Base-by-base conservation (phyloP, 768 basidiomycete species). In the Paxillus involutus region DNA sequence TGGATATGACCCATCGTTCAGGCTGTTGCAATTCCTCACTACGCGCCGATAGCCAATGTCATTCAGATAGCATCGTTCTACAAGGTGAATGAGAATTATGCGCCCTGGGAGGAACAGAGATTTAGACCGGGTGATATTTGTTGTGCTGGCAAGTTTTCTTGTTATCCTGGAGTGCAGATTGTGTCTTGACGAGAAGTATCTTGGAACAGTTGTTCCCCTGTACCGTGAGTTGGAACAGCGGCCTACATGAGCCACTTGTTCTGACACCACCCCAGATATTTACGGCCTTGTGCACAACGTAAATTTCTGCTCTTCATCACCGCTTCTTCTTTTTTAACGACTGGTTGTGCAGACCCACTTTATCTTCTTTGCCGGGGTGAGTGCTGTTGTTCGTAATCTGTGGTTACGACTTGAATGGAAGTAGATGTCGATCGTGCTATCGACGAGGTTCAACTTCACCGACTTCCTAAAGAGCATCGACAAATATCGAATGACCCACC, bases 201-300 rank as follows among this genome's bases (percentile, higher is more conserved):
- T 1, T 32, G 21, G 13, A 16, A 19, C 47, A 82, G 82, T 82
- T 9, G 66, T 83, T 16, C 83, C 83, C 16, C 63, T 84, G 14
- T 83, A 80, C 63, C 82, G 81, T 84, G 59, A 66, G 79, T 62
- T 12, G 14, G n/a, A n/a, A n/a, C 35, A 30, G 33, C 4, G 13
- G 14, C 37, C 40, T 19, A 16, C 24, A 21, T 16, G 3, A n/a
- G 5, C 9, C 12, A 12, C 9, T 42, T 32, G 24, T 37, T 7
- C 17, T 29, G 19, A 26, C 42, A 19, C 19, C 44, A 52, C 26
- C 57, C n/a, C 60, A 79, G 84, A 86, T 63, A 85, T 86, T 1
- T 86, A 84, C 64, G 84, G 84, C 9, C 67, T 85, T 24, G 77
- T 84, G 26, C 75, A 84, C 52, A 80, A 78, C 62, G 77, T 81